These are phyloP conservation scores for Xylariaceae sp. DNA, from an alignment of 2,329 filamentous ascomycete species.

Conservation along the genomic window DNA sequence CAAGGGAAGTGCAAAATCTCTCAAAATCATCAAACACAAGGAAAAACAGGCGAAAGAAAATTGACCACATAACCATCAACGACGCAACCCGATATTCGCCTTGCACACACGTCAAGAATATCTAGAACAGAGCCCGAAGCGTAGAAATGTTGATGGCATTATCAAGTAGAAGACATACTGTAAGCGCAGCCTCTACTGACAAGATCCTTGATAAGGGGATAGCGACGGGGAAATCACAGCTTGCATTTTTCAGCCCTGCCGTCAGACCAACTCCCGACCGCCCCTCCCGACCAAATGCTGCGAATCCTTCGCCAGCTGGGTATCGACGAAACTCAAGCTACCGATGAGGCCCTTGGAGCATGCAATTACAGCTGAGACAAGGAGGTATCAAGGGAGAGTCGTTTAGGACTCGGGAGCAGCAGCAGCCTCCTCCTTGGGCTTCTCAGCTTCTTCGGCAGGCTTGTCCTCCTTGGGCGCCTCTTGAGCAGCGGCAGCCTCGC, in stretches of 20 bases:
- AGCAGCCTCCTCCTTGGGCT: slow-evolving; percentile 62
- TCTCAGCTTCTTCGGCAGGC: slow-evolving; percentile 55
- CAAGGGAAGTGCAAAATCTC: slow-evolving; percentile 40
- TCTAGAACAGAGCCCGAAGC: slow-evolving; percentile 32
- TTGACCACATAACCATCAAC: slow-evolving; percentile 37
- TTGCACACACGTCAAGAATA: slow-evolving; percentile 35
- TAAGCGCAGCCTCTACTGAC: slow-evolving; percentile 36
- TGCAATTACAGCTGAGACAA: slow-evolving; percentile 46
- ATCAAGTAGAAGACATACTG: slow-evolving; percentile 38
- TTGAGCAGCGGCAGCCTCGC: slow-evolving; percentile 67
- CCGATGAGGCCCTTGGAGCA: slow-evolving; percentile 32
- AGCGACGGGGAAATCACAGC: slow-evolving; percentile 36
- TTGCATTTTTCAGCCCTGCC: slow-evolving; percentile 41
- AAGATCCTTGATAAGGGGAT: slow-evolving; percentile 33
- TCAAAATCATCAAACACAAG: slow-evolving; percentile 38
- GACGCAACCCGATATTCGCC: slow-evolving; percentile 32
- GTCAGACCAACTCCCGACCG: slow-evolving; percentile 42
- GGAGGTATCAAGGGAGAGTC: slow-evolving; percentile 41
- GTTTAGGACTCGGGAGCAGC: slow-evolving; percentile 61
- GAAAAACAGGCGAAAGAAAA: slow-evolving; percentile 36
- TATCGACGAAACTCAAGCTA: slow-evolving; percentile 39
- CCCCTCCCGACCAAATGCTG: slow-evolving; percentile 40
- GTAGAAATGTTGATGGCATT: slow-evolving; percentile 36
- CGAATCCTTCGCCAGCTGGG: slow-evolving; percentile 41
- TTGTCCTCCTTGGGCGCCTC: slow-evolving; percentile 64